phyloP scores from a whole-genome alignment of 805 yeast genomes.

The Groenewaldozyma salmanticensis region DNA sequence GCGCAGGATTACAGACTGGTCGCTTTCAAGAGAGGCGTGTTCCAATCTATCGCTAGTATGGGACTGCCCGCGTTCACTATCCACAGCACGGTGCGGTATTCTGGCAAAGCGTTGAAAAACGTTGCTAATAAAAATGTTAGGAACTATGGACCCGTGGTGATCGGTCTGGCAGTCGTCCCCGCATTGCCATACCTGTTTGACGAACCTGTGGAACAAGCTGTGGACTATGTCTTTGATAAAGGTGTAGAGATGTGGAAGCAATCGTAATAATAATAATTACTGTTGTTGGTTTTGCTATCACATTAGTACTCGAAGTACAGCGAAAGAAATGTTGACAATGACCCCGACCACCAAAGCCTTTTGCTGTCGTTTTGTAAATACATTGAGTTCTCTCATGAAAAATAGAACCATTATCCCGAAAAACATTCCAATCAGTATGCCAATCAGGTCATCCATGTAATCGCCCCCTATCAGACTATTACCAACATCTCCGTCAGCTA shows the following conservation, averaged over 20 bases:
- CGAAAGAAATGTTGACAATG: slow-evolving; percentile 56
- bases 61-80: slow-evolving; percentile 81
- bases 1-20: slow-evolving; percentile 60
- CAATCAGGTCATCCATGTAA: slow-evolving; percentile 53
- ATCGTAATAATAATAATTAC: not conserved
- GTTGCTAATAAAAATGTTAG: slow-evolving; percentile 38
- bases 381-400: slow-evolving; percentile 43
- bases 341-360: slow-evolving; percentile 69
- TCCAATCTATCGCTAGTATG: slow-evolving; percentile 78
- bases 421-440: slow-evolving; percentile 63
- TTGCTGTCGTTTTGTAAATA: slow-evolving; percentile 52
- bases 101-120: slow-evolving; percentile 53
- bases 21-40: slow-evolving; percentile 61
- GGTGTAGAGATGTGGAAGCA: slow-evolving; percentile 8
- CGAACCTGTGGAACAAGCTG: slow-evolving; percentile 66
- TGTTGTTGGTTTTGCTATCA: slow-evolving; percentile 1
- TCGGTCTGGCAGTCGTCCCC: slow-evolving; percentile 72
- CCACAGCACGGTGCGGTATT: slow-evolving; percentile 61
- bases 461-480: slow-evolving; percentile 42
- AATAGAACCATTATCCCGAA: slow-evolving; percentile 66
- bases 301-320: slow-evolving; percentile 22
- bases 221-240: slow-evolving; percentile 48
- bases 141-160: slow-evolving; percentile 67
- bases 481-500: slow-evolving; percentile 39
- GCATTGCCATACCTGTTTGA: slow-evolving; percentile 68